Conservation (phyloP, 352 stramenopile genomes). For the Phytophthora lateralis region DNA sequence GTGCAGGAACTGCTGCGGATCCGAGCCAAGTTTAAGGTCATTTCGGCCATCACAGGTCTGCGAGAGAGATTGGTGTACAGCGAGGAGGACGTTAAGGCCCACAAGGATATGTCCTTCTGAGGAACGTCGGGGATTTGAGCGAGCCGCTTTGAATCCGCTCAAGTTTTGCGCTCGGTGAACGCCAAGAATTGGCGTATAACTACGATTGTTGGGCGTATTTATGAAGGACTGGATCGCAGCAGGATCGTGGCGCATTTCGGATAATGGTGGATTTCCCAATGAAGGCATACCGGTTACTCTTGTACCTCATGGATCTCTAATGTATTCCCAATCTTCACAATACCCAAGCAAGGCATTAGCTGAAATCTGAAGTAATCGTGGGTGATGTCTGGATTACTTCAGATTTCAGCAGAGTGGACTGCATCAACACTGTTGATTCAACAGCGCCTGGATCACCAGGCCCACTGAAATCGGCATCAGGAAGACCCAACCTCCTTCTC, state of each 20-base stretch:
- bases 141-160: too few species aligned
- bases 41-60: slow-evolving; percentile 63
- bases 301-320: too few species aligned
- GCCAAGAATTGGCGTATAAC: too few species aligned
- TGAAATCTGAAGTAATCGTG: neutral
- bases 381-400: neutral
- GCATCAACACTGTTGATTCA: too few species aligned
- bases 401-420: too few species aligned
- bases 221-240: neutral
- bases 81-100: slow-evolving; percentile 63
- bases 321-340: too few species aligned
- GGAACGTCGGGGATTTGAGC: neutral
- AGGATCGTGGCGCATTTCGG: neutral
- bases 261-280: neutral
- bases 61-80: slow-evolving; percentile 69
- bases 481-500: neutral
- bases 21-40: slow-evolving; percentile 85
- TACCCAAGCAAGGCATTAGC: too few species aligned
- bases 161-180: too few species aligned
- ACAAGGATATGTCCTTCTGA: slow-evolving; percentile 90
- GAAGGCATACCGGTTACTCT: neutral
- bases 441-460: too few species aligned
- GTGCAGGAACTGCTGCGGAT: slow-evolving; percentile 72
- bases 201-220: neutral
- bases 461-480: too few species aligned